phyloP scores from a whole-genome alignment of 2,329 filamentous ascomycete genomes.

The Penicillium verrucosum region DNA sequence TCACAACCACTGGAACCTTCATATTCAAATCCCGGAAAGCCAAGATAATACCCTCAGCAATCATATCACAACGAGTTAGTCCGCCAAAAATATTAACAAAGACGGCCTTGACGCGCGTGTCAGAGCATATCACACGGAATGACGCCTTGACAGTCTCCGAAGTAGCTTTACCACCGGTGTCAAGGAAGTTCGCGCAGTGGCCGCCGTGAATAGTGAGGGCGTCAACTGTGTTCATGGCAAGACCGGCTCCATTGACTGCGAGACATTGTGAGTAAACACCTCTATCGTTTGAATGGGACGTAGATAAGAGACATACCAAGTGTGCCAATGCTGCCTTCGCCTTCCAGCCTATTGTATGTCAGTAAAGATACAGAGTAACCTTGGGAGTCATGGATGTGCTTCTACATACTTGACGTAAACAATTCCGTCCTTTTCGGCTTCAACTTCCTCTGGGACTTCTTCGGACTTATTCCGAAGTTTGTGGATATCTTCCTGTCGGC shows the following conservation, averaged over 20 bases:
- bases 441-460: slow-evolving; percentile 57
- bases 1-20: slow-evolving; percentile 70
- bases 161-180: slow-evolving; percentile 86
- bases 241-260: slow-evolving; percentile 76
- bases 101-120: slow-evolving; percentile 68
- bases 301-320: slow-evolving; percentile 45
- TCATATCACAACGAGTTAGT: slow-evolving; percentile 74
- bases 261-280: background rate
- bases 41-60: slow-evolving; percentile 69
- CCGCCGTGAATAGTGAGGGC: slow-evolving; percentile 67
- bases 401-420: slow-evolving; percentile 65
- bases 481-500: slow-evolving; percentile 62
- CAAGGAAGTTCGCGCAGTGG: slow-evolving; percentile 75
- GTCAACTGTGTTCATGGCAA: slow-evolving; percentile 90
- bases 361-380: background rate
- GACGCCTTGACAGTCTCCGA: slow-evolving; percentile 73
- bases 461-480: slow-evolving; percentile 51
- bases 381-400: too few species aligned
- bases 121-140: slow-evolving; percentile 70
- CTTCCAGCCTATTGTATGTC: slow-evolving; percentile 40
- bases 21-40: slow-evolving; percentile 68
- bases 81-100: slow-evolving; percentile 72
- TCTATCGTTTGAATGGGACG: background rate
- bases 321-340: slow-evolving; percentile 67
- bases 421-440: slow-evolving; percentile 68